phyloP scores from a whole-genome alignment of 257 asterid genomes.

The Avicennia marina region DNA sequence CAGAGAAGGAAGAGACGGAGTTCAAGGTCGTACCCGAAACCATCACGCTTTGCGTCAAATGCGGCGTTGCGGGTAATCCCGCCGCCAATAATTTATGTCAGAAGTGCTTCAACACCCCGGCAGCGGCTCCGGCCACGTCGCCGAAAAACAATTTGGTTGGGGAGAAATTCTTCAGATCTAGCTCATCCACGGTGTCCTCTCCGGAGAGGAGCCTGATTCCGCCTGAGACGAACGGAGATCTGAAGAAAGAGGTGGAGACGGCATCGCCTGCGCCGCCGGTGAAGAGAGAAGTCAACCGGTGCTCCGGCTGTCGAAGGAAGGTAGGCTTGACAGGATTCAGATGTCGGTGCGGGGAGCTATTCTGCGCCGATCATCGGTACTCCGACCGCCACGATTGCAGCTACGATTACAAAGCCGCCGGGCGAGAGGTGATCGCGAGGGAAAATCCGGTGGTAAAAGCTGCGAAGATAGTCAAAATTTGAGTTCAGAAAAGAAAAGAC shows the following conservation, averaged over 20 bases:
- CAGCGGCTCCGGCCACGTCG: slow-evolving; percentile 25
- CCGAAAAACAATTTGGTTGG: slow-evolving; percentile 16
- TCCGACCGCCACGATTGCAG: slow-evolving; percentile 89
- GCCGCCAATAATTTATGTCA: slow-evolving; percentile 53
- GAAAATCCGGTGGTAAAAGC: slow-evolving; percentile 93
- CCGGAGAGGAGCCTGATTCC: slow-evolving; percentile 31
- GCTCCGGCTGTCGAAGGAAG: slow-evolving; percentile 73
- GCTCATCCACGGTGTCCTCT: slow-evolving; percentile 28
- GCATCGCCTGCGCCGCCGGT: slow-evolving; percentile 9
- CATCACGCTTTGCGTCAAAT: slow-evolving; percentile 60
- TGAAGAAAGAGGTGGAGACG: slow-evolving; percentile 20
- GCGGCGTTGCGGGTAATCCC: slow-evolving; percentile 60
- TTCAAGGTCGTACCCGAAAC: slow-evolving; percentile 72
- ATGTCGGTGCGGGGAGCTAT: slow-evolving; percentile 88
- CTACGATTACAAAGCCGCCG: slow-evolving; percentile 79
- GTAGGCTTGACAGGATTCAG: slow-evolving; percentile 86
- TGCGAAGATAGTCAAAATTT: slow-evolving; percentile 65
- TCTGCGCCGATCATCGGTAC: slow-evolving; percentile 78
- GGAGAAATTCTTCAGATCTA: slow-evolving; percentile 44
- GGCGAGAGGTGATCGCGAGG: slow-evolving; percentile 72
- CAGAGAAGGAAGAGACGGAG: slow-evolving; percentile 79
- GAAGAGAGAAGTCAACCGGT: slow-evolving; percentile 66
- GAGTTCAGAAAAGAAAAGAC: neutral
- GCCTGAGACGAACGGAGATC: slow-evolving; percentile 37
- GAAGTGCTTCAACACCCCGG: slow-evolving; percentile 46